These are phyloP conservation scores for Ustilago xerochloae DNA, from an alignment of 1,284 basidiomycete genomes.

Conservation along the genomic window DNA sequence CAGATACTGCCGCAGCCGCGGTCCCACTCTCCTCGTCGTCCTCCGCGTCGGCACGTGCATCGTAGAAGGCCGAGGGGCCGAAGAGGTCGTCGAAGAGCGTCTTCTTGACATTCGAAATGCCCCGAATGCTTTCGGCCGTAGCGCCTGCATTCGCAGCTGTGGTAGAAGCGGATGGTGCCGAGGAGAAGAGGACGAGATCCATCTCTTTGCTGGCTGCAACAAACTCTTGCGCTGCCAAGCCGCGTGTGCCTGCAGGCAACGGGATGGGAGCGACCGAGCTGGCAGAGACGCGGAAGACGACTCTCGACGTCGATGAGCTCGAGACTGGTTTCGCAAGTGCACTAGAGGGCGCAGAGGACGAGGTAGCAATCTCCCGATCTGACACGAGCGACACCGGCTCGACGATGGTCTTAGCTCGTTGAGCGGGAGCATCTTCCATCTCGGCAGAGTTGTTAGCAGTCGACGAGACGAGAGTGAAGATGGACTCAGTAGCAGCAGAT, in stretches of 20 bases:
- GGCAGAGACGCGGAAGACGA: slow-evolving; percentile 22
- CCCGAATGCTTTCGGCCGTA: slow-evolving; percentile 71
- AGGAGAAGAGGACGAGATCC: slow-evolving; percentile 47
- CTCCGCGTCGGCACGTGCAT: slow-evolving; percentile 12
- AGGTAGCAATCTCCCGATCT: slow-evolving; percentile 28
- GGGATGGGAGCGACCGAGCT: slow-evolving; percentile 27
- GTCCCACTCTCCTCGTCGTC: slow-evolving; percentile 22
- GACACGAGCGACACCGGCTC: slow-evolving; percentile 37
- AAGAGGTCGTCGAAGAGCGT: slow-evolving; percentile 87
- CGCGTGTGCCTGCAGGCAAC: slow-evolving; percentile 10
- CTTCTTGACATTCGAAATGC: slow-evolving; percentile 76
- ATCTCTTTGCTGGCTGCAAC: slow-evolving; percentile 48
- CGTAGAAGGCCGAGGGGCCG: slow-evolving; percentile 73
- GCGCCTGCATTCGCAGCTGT: slow-evolving; percentile 14
- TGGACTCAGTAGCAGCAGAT: slow-evolving; percentile 1
- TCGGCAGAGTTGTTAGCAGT: not conserved
- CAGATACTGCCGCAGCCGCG: not conserved
- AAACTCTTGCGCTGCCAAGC: slow-evolving; percentile 25
- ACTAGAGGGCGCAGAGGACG: not conserved
- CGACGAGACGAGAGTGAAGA: slow-evolving; percentile 28
- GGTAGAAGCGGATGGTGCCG: slow-evolving; percentile 42
- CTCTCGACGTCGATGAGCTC: not conserved
- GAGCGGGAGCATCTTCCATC: not conserved
- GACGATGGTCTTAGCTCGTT: slow-evolving; percentile 25
- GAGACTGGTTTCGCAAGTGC: slow-evolving; percentile 6